Evolutionary conservation across 2,329 filamentous ascomycete genomes (phyloP).

Genomic region (Dactylellina haptotyla): DNA sequence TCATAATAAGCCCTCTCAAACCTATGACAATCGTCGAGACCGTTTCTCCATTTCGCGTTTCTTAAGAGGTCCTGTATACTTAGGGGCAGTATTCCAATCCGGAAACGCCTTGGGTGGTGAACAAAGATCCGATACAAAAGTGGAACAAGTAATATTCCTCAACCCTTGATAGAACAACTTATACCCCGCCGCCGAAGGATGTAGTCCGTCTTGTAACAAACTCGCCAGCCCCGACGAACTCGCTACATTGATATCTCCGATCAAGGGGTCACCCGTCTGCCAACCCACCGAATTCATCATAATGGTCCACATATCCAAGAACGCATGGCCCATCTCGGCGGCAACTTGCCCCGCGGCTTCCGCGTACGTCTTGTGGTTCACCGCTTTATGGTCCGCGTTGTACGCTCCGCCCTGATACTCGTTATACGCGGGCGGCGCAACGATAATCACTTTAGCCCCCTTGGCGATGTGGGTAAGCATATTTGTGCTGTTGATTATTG

Average conservation of each 20-base stretch:
- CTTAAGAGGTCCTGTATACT: not conserved
- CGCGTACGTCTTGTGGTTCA: conserved; percentile 71
- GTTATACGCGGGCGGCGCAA: conserved; percentile 80
- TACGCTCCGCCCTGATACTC: conserved; percentile 58
- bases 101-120: conserved; percentile 4
- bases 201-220: conserved; percentile 66
- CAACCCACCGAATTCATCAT: conserved; percentile 75
- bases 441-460: conserved; percentile 76
- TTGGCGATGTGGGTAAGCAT: conserved; percentile 70
- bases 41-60: too few species aligned
- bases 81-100: not conserved
- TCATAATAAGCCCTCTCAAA: too few species aligned
- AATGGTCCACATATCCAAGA: conserved; percentile 81
- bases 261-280: conserved; percentile 65
- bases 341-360: conserved; percentile 73
- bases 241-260: conserved; percentile 69
- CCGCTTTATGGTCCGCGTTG: conserved; percentile 68
- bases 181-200: conserved; percentile 11
- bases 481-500: conserved; percentile 76
- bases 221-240: conserved; percentile 67
- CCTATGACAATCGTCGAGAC: too few species aligned
- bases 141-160: conserved; percentile 4
- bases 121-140: conserved; percentile 2
- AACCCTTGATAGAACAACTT: not conserved
- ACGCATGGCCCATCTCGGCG: conserved; percentile 66